These are phyloP conservation scores for Plasmodium cynomolgi DNA, from an alignment of 169 alveolate genomes.

Conservation along the genomic window DNA sequence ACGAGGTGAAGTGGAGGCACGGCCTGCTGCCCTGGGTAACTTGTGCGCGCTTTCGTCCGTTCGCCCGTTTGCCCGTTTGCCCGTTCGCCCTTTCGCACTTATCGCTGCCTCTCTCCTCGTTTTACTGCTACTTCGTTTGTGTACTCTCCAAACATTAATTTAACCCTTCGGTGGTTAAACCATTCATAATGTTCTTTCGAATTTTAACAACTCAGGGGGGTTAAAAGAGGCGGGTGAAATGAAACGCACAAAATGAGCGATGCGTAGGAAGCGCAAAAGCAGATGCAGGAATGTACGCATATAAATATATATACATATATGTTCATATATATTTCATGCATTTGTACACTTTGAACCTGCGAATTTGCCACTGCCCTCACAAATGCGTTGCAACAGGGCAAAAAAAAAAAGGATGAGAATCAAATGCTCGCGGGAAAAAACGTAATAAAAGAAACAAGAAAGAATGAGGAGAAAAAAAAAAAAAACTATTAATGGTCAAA, in stretches of 20 bases:
- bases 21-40: neutral
- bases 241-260: neutral
- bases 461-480: neutral
- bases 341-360: neutral
- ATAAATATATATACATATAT: neutral
- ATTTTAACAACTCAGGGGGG: neutral
- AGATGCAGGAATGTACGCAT: neutral
- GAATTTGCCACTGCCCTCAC: neutral
- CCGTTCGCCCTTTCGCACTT: neutral
- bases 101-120: neutral
- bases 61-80: neutral
- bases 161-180: constrained; percentile 25
- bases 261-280: neutral
- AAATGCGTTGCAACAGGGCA: neutral
- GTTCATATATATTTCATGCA: neutral
- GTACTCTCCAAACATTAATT: neutral
- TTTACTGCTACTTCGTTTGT: neutral
- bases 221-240: constrained; percentile 5
- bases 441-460: neutral
- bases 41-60: neutral
- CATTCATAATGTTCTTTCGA: constrained; percentile 37
- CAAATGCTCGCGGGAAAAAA: neutral
- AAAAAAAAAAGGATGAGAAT: neutral
- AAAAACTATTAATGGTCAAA: neutral
- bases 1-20: neutral